Base-by-base conservation (phyloP, 2,329 filamentous ascomycete genomes). In the Ophiocordyceps robertsii region DNA sequence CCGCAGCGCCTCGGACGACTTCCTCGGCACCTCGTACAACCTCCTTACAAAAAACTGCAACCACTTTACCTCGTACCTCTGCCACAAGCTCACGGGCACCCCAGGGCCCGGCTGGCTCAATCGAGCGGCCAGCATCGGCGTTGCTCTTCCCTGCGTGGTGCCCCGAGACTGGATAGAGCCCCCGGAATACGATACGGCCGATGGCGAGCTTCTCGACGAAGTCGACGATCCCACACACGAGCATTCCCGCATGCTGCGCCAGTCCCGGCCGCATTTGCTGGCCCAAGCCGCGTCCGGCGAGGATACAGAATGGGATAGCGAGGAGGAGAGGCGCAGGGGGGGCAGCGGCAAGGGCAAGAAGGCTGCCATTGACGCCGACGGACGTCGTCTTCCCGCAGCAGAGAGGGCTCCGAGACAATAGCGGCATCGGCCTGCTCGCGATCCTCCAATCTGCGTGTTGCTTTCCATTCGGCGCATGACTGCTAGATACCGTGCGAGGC, bases 41-140 rank as follows among this genome's bases (percentile, higher is more conserved):
- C 73, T 93, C 13, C 70, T 93, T 37, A 87, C 80, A 17, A 79
- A 79, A 52, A 93, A 93, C 61, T 93, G 86, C 71, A 93, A 93
- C 59, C 86, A 93, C 59, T 93, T 93, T 58, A 90, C 85, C 2
- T 78, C 77, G 17, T 77, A 82, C 53, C 71, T 93, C 16, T 88
- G 83, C 61, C 69, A 81, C 57, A 75, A 75, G 50, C 70, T 93
- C 43, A 90, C 84, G 2, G 77, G 80, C 6, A 72, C 75, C 38
- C 66, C 77, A 1, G 83, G 82, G 0, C 86, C 86, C 0, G 63
- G 61, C 16, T 93, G 85, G 82, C 65, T 93, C 42, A 93, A 93
- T 55, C 75, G 86, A 43, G 86, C 86, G 1, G 86, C 86, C n/a
- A 82, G 75, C 51, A 85, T 93, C 48, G 86, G 86, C 33, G 73